Evolutionary conservation across 345 rosid species (phyloP).

Genomic region (Linum lewisii): DNA sequence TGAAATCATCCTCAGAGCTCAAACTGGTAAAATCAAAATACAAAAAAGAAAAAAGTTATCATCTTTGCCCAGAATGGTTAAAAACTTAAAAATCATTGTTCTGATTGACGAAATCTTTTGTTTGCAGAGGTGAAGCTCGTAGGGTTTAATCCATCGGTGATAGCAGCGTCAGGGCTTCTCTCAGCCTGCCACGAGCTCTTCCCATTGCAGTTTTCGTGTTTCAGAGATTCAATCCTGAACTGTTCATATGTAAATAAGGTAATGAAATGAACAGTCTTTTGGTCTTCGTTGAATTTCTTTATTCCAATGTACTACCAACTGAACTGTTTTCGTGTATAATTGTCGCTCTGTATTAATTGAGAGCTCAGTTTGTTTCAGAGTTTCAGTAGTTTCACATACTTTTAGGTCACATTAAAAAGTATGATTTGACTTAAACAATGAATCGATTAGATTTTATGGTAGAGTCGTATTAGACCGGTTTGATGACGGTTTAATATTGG

Average conservation of each 20-base stretch:
- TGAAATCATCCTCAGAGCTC: conserved; percentile 53
- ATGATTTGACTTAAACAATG: too few species aligned
- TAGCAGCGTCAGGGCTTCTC: conserved; percentile 68
- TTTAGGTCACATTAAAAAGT: neutral
- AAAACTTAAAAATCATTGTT: neutral
- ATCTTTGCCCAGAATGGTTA: conserved; percentile 55
- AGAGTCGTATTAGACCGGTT: too few species aligned
- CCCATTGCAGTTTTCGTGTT: conserved; percentile 38
- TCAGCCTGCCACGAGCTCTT: conserved; percentile 43
- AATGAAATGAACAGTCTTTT: neutral
- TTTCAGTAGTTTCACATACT: neutral
- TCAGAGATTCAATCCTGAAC: conserved; percentile 30
- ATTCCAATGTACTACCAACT: neutral
- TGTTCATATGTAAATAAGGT: conserved; percentile 67
- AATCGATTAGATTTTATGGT: too few species aligned
- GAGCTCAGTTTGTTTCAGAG: neutral
- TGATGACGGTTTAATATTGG: too few species aligned
- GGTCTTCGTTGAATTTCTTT: neutral
- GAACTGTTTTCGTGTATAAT: neutral
- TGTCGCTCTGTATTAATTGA: neutral
- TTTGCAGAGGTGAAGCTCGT: conserved; percentile 41
- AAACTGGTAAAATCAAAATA: conserved; percentile 45
- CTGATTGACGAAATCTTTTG: neutral
- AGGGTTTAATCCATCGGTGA: conserved; percentile 66
- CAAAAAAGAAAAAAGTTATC: too few species aligned